Conservation (phyloP, 2,329 filamentous ascomycete genomes). For the Sphaerulina populicola region DNA sequence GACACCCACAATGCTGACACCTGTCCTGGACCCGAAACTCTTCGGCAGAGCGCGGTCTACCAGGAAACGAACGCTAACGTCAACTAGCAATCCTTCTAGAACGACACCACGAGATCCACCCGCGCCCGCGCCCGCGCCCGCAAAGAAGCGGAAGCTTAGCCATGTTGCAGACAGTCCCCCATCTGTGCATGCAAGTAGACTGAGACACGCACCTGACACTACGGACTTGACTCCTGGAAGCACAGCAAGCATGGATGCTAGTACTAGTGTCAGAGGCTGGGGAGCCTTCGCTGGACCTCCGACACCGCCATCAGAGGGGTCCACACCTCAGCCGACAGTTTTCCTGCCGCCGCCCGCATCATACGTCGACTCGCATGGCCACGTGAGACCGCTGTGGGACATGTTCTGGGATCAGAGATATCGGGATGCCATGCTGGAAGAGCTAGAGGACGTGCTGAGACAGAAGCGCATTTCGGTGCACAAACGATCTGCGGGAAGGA, state of each 20-base stretch:
- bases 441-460: neutral
- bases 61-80: neutral
- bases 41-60: slow-evolving; percentile 8
- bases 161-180: neutral
- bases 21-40: slow-evolving; percentile 1
- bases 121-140: slow-evolving; percentile 1
- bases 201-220: neutral
- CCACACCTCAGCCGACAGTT: neutral
- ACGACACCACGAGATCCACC: neutral
- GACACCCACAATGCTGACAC: neutral
- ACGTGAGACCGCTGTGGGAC: slow-evolving; percentile 7
- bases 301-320: neutral
- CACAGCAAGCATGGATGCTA: neutral
- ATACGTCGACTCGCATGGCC: neutral
- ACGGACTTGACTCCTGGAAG: neutral
- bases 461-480: slow-evolving; percentile 3
- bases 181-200: neutral
- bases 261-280: too few relatives aligned
- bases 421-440: slow-evolving; percentile 2
- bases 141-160: slow-evolving; percentile 4
- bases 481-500: slow-evolving; percentile 20
- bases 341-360: slow-evolving; percentile 2
- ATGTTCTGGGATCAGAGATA: slow-evolving; percentile 6
- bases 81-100: neutral
- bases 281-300: neutral